phyloP scores from a whole-genome alignment of 2,329 filamentous ascomycete species.

The Aspergillus tanneri region DNA sequence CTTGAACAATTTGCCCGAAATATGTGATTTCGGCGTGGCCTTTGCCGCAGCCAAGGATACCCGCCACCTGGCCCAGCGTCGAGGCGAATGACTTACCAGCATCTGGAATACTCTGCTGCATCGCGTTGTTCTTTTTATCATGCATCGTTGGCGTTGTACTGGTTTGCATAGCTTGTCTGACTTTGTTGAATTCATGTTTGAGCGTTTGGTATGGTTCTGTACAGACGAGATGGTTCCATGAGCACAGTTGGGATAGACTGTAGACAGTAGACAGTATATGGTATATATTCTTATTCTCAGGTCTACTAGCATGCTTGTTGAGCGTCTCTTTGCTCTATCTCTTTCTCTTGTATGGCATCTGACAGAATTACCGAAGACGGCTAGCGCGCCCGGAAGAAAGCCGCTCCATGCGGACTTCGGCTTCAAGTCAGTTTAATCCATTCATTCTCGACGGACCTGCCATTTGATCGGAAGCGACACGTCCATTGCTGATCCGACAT shows the following conservation, averaged over 20 bases:
- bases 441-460: not conserved
- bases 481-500: not conserved
- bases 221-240: not conserved
- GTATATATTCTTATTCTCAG: not conserved
- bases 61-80: not conserved
- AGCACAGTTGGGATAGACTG: not conserved
- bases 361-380: not conserved
- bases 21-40: too few relatives aligned
- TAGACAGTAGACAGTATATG: not conserved
- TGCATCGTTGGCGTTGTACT: not conserved
- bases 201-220: not conserved
- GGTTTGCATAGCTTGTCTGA: not conserved
- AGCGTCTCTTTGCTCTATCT: too few relatives aligned
- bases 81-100: too few relatives aligned
- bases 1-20: not conserved
- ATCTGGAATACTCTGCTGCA: too few relatives aligned
- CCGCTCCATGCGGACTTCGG: not conserved
- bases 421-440: not conserved
- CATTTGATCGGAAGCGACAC: not conserved
- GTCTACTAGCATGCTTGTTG: not conserved
- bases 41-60: not conserved
- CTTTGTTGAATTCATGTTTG: not conserved
- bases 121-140: not conserved
- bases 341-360: too few relatives aligned
- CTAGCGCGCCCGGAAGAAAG: constrained; percentile 3